phyloP scores from a whole-genome alignment of 306 rosid species.

The Arachis hypogaea region DNA sequence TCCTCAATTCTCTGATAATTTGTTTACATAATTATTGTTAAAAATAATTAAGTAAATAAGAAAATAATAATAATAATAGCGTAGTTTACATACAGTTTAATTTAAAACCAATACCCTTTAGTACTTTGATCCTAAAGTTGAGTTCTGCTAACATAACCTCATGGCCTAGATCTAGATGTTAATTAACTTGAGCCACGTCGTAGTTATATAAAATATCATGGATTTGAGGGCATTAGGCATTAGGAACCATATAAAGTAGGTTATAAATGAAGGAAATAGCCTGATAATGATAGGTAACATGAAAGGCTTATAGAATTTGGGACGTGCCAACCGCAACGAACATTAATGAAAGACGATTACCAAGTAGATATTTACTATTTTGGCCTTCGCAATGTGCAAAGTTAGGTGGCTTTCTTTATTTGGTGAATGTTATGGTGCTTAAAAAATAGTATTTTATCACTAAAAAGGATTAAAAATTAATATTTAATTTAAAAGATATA shows the following conservation, averaged over 20 bases:
- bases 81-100: neutral
- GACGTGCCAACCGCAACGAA: constrained; percentile 29
- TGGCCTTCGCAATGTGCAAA: neutral
- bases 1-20: neutral
- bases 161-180: constrained; percentile 18
- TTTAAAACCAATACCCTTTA: neutral
- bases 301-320: neutral
- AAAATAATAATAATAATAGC: neutral
- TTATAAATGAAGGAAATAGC: neutral
- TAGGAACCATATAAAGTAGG: neutral
- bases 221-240: neutral
- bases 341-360: neutral
- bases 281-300: neutral
- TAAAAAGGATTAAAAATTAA: too few species aligned
- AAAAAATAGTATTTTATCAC: too few species aligned
- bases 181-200: neutral
- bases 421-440: too few species aligned
- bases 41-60: neutral
- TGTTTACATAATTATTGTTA: neutral
- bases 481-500: too few species aligned
- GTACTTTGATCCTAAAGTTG: neutral
- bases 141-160: neutral
- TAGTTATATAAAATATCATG: neutral
- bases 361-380: neutral
- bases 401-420: too few species aligned